Percentiles rank a stretch among this genome's conserved stretches.
These are phyloP conservation scores for Pezicula neosporulosa DNA, from an alignment of 2,329 filamentous ascomycete species.

Conservation along the genomic window DNA sequence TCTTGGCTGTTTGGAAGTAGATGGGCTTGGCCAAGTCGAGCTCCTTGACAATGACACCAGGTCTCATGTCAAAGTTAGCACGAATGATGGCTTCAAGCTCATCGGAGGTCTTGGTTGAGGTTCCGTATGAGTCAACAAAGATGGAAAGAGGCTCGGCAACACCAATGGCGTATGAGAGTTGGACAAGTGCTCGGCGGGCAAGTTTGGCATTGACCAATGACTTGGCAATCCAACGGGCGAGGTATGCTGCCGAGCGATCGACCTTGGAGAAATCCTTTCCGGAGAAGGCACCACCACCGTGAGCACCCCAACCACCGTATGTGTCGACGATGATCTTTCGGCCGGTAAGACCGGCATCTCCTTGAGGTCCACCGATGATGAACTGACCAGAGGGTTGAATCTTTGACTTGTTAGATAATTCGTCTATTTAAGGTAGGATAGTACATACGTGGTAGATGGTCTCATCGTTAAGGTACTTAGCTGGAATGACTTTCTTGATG, in stretches of 20 bases:
- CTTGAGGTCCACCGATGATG: slow-evolving; percentile 98
- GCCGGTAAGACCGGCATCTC: slow-evolving; percentile 96
- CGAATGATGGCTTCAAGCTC: slow-evolving; percentile 94
- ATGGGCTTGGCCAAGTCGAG: slow-evolving; percentile 93
- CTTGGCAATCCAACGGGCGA: slow-evolving; percentile 98
- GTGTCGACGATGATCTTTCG: slow-evolving; percentile 99
- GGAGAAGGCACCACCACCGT: slow-evolving; percentile 99
- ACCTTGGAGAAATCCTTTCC: slow-evolving; percentile 99
- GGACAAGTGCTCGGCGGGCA: slow-evolving; percentile 88
- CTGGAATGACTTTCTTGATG: slow-evolving; percentile 90
- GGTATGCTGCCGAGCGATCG: slow-evolving; percentile 95
- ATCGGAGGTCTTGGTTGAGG: slow-evolving; percentile 81
- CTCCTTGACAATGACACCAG: slow-evolving; percentile 97
- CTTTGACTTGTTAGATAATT: slow-evolving; percentile 29
- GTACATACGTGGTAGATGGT: slow-evolving; percentile 87
- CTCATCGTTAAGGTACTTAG: slow-evolving; percentile 85
- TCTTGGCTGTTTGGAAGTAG: slow-evolving; percentile 98
- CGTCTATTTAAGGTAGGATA: neutral
- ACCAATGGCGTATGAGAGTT: slow-evolving; percentile 99
- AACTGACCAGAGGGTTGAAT: slow-evolving; percentile 98
- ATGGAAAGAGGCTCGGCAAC: slow-evolving; percentile 96
- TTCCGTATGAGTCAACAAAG: slow-evolving; percentile 97
- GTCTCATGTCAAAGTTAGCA: slow-evolving; percentile 95
- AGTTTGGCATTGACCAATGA: slow-evolving; percentile 88
- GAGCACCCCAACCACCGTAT: slow-evolving; percentile 99